Evolutionary conservation across 139 green algal genomes (phyloP), one percentile per base, ranked within the genome.

Genomic region (Chlamydomonas sp.): DNA sequence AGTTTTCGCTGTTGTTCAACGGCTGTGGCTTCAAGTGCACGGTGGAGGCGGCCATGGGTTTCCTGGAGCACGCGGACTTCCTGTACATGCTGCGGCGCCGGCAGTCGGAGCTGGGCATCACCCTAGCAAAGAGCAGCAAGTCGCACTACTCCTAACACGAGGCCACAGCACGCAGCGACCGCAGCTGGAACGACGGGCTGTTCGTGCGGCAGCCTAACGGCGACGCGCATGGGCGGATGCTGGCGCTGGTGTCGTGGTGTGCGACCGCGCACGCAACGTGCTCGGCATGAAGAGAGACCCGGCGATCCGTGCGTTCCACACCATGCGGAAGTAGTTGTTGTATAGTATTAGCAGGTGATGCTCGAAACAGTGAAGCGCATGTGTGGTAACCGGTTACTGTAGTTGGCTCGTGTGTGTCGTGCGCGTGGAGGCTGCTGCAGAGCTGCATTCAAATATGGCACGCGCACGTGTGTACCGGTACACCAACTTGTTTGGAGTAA

Each of bases 71-170:
- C 59, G 20, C 4, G 7, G 76, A 80, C 4, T 64, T 57, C 58
- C 76, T 80, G 58, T 5, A 67, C 59, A 16, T 49, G 3, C 9
- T 67, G 7, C 76, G 76, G 18, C 57, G 76, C 57, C 9, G 31
- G 9, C 76, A 80, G 10, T 49, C 5, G 5, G 59, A 80, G 76
- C 76, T 80, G 76, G 58, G 76, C 72, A 78, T 78, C 72, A 60
- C 31, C 20, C 31, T 78, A 4, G n/a, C 72, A 18, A 78, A 78
- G 72, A 78, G 72, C 31, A 78, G 72, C 72, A 78, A 78, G 72
- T 8, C n/a, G 5, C 72, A 78, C 72, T 78, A 59, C n/a, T 78
- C 72, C 20, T 73, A 15, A 49, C 31, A 49, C 31, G 31, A 49
- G 31, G 31, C 31, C 31, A 49, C 31, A 49, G 31, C 31, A 49